Evolutionary conservation across 257 asterid genomes (phyloP).

Genomic region (Echites panduratus): DNA sequence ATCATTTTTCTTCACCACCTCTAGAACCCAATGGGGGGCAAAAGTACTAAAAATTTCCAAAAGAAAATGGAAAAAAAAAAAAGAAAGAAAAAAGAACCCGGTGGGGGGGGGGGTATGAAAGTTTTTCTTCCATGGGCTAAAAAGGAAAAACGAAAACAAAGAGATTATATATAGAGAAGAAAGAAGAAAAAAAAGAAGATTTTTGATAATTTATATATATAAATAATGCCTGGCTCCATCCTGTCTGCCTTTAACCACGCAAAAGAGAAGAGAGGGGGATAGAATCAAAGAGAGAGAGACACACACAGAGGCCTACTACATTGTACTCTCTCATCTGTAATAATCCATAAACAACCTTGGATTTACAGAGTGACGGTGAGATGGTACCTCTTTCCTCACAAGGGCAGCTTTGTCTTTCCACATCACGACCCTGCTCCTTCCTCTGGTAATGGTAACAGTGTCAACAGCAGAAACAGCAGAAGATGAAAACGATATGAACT

Average conservation of each 20-base stretch:
- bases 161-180: slow-evolving; percentile 8
- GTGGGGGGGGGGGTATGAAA: slow-evolving; percentile 16
- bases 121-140: slow-evolving; percentile 23
- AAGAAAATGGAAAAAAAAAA: slow-evolving; percentile 8
- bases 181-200: no score
- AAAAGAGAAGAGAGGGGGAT: slow-evolving; percentile 23
- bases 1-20: slow-evolving; percentile 23
- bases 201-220: slow-evolving; percentile 22
- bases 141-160: slow-evolving; percentile 5
- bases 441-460: slow-evolving; percentile 6
- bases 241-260: slow-evolving; percentile 75
- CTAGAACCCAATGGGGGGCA: slow-evolving; percentile 10
- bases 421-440: slow-evolving; percentile 13
- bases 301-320: slow-evolving; percentile 26
- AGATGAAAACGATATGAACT: slow-evolving; percentile 8
- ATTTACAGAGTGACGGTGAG: slow-evolving; percentile 29
- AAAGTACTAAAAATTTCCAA: slow-evolving; percentile 1
- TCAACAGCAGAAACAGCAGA: background rate
- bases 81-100: no score
- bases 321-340: slow-evolving; percentile 36
- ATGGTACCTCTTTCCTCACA: slow-evolving; percentile 33
- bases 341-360: slow-evolving; percentile 42
- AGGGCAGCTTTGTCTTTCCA: slow-evolving; percentile 40
- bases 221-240: slow-evolving; percentile 77
- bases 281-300: slow-evolving; percentile 4